phyloP scores from a whole-genome alignment of 176 grass and related monocot species.

The Secale cereale region DNA sequence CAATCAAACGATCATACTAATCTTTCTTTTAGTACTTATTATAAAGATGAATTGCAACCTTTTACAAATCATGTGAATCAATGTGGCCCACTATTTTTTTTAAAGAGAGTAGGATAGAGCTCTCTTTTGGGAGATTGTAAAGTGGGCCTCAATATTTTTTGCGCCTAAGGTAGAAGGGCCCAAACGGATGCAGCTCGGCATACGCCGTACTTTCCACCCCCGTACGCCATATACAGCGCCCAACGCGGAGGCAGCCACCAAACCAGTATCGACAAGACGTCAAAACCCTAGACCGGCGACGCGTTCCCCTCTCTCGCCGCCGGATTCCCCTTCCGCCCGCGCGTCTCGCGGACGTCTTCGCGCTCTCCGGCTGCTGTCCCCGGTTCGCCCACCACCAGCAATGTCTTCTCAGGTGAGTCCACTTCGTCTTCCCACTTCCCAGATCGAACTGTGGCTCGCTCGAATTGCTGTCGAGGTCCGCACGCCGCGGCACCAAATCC shows the following conservation, averaged over 20 bases:
- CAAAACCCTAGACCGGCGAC: constrained; percentile 40
- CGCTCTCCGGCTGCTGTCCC: not conserved
- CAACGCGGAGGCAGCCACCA: constrained; percentile 6
- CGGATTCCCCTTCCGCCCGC: constrained; percentile 17
- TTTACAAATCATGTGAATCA: too few species aligned
- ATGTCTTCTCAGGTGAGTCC: constrained; percentile 58
- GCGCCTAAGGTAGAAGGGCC: not conserved
- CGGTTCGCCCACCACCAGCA: not conserved
- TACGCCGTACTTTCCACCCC: not conserved
- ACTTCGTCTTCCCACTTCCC: not conserved
- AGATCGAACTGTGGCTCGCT: constrained; percentile 4
- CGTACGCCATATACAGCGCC: constrained; percentile 1
- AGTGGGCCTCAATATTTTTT: not conserved
- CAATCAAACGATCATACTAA: too few species aligned
- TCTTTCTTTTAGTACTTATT: too few species aligned
- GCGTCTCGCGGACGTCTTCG: not conserved
- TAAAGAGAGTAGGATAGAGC: too few species aligned
- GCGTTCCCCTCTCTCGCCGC: constrained; percentile 5
- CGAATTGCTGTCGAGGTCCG: not conserved
- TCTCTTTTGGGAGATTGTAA: not conserved
- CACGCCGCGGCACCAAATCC: not conserved
- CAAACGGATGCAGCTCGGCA: not conserved
- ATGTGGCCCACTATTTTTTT: too few species aligned
- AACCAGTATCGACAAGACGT: not conserved
- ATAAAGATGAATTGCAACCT: too few species aligned